Conservation (phyloP, 2,329 filamentous ascomycete species). For the Alternaria gaisen region DNA sequence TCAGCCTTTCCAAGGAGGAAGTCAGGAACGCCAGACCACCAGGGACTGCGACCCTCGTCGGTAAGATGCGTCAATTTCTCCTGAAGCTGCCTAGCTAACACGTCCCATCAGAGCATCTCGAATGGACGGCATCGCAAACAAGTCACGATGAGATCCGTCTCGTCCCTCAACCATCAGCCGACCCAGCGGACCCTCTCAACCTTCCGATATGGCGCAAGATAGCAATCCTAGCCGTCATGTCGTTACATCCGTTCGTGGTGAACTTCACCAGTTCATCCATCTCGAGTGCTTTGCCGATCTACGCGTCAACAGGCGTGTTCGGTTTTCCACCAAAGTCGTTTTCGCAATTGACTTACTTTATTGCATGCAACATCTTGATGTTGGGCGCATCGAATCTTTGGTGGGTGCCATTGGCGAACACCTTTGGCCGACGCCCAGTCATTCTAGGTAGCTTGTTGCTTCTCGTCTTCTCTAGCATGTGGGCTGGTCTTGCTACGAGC, state of each 20-base stretch:
- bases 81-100: slow-evolving; percentile 1
- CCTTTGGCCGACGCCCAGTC: slow-evolving; percentile 52
- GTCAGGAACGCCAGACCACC: slow-evolving; percentile 51
- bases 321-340: slow-evolving; percentile 44
- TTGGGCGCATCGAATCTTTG: slow-evolving; percentile 51
- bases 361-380: slow-evolving; percentile 52
- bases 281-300: slow-evolving; percentile 48
- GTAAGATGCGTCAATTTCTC: slow-evolving; percentile 29
- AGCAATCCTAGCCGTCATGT: slow-evolving; percentile 49
- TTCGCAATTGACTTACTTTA: slow-evolving; percentile 46
- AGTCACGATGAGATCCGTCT: slow-evolving; percentile 48
- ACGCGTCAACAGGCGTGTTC: slow-evolving; percentile 44
- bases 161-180: slow-evolving; percentile 51
- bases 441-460: slow-evolving; percentile 49
- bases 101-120: slow-evolving; percentile 36
- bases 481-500: slow-evolving; percentile 51
- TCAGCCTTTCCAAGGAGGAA: slow-evolving; percentile 52
- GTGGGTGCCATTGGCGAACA: slow-evolving; percentile 55
- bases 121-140: slow-evolving; percentile 43
- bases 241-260: slow-evolving; percentile 49
- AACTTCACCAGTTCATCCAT: slow-evolving; percentile 51
- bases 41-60: slow-evolving; percentile 52
- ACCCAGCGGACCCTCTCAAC: slow-evolving; percentile 54
- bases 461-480: slow-evolving; percentile 48
- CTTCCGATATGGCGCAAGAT: slow-evolving; percentile 50